A percentile compares a stretch with the other conserved stretches of the same genome.
Evolutionary conservation across 345 rosid genomes (phyloP).

Genomic region (Gossypium sturtianum): DNA sequence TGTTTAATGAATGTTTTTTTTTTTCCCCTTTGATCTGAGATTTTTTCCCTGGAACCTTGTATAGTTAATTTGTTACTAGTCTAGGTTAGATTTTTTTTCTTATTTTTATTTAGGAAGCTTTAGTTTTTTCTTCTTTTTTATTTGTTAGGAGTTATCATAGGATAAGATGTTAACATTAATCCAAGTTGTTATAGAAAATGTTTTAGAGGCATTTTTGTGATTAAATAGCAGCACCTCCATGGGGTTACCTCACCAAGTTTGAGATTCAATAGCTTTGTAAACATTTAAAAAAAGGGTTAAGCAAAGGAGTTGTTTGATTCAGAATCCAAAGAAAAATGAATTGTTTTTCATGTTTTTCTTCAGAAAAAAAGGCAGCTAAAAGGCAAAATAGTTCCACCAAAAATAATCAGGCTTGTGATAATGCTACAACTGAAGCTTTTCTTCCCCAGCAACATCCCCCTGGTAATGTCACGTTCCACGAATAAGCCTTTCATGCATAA

Average conservation of each 20-base stretch:
- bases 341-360: conserved; percentile 73
- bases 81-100: background rate
- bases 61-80: background rate
- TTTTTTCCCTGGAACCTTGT: background rate
- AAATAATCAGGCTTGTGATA: background rate
- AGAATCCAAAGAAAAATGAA: conserved; percentile 39
- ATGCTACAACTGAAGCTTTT: conserved; percentile 1
- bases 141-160: background rate
- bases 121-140: background rate
- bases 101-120: background rate
- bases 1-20: background rate
- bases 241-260: background rate
- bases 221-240: background rate
- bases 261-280: background rate
- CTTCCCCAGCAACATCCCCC: conserved; percentile 12
- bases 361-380: conserved; percentile 37
- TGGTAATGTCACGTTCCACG: conserved; percentile 13
- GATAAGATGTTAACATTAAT: background rate
- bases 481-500: too few relatives aligned
- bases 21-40: background rate
- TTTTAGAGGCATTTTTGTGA: background rate
- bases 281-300: background rate
- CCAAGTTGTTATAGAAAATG: background rate
- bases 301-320: background rate
- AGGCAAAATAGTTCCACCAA: conserved; percentile 24